phyloP scores from a whole-genome alignment of 352 stramenopile species.

The Globisporangium paddicum region DNA sequence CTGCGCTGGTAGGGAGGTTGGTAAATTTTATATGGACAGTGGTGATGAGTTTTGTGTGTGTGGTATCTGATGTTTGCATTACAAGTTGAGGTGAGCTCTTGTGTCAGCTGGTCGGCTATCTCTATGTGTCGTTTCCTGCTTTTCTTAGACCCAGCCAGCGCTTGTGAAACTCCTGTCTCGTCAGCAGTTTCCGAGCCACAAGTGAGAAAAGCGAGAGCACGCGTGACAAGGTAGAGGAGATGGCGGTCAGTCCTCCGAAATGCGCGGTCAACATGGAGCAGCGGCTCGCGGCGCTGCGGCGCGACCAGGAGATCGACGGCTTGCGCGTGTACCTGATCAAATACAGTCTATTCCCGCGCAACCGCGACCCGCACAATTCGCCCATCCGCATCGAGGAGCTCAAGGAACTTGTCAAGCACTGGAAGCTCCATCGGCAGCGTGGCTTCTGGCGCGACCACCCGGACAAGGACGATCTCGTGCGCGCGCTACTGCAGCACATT shows the following conservation, averaged over 20 bases:
- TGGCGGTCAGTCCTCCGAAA: conserved; percentile 76
- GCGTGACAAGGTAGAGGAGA: conserved; percentile 11
- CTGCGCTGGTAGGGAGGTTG: neutral
- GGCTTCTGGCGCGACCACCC: conserved; percentile 89
- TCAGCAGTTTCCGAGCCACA: neutral
- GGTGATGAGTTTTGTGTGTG: neutral
- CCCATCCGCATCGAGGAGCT: conserved; percentile 86
- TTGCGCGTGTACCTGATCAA: conserved; percentile 83
- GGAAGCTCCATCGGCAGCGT: conserved; percentile 86
- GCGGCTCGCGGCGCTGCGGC: conserved; percentile 63
- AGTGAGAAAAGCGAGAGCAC: neutral
- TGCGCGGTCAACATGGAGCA: conserved; percentile 86
- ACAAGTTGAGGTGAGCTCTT: neutral
- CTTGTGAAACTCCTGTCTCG: neutral
- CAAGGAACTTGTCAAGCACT: conserved; percentile 90
- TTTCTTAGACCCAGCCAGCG: neutral
- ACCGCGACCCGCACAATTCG: conserved; percentile 81
- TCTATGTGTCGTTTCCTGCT: neutral
- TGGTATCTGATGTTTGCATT: neutral
- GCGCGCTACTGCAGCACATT: conserved; percentile 82
- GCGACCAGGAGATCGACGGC: conserved; percentile 82
- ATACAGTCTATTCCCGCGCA: conserved; percentile 83
- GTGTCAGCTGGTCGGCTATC: neutral
- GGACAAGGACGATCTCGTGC: conserved; percentile 88
- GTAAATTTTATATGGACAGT: neutral